Percentiles rank a stretch among this genome's conserved stretches.
These are phyloP conservation scores for Dactylellina leptospora DNA, from an alignment of 2,329 filamentous ascomycete species.

Conservation along the genomic window DNA sequence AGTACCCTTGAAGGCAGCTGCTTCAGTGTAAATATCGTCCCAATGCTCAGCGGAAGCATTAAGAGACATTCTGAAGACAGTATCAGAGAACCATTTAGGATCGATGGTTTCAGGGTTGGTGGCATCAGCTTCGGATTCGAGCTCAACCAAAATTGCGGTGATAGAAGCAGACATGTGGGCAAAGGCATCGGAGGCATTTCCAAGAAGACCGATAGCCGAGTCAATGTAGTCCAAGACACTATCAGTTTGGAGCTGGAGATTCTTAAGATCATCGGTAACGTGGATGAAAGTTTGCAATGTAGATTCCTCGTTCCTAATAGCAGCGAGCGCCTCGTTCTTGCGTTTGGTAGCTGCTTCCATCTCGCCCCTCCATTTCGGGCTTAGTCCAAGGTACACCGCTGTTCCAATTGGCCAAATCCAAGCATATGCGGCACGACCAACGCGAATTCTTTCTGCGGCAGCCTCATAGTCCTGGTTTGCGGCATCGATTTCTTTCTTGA, in stretches of 20 bases:
- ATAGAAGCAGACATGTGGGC: conserved; percentile 45
- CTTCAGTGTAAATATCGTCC: conserved; percentile 36
- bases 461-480: conserved; percentile 31
- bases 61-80: conserved; percentile 44
- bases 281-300: conserved; percentile 24
- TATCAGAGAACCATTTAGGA: conserved; percentile 46
- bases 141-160: conserved; percentile 33
- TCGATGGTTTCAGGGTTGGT: conserved; percentile 40
- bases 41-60: conserved; percentile 38
- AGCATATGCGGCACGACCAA: conserved; percentile 23
- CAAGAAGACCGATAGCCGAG: conserved; percentile 29
- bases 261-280: conserved; percentile 35
- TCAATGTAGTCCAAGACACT: conserved; percentile 46
- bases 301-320: conserved; percentile 11
- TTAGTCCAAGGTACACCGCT: conserved; percentile 29
- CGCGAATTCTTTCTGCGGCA: conserved; percentile 18
- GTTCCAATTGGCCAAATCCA: conserved; percentile 42
- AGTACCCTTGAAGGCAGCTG: conserved; percentile 42
- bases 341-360: conserved; percentile 26
- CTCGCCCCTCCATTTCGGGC: conserved; percentile 37
- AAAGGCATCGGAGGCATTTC: conserved; percentile 37
- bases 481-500: conserved; percentile 26
- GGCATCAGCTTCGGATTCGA: conserved; percentile 40
- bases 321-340: conserved; percentile 22
- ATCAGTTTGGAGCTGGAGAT: conserved; percentile 41